These are phyloP conservation scores for Tetrahymena thermophila DNA, from an alignment of 73 alveolate species.

Conservation along the genomic window DNA sequence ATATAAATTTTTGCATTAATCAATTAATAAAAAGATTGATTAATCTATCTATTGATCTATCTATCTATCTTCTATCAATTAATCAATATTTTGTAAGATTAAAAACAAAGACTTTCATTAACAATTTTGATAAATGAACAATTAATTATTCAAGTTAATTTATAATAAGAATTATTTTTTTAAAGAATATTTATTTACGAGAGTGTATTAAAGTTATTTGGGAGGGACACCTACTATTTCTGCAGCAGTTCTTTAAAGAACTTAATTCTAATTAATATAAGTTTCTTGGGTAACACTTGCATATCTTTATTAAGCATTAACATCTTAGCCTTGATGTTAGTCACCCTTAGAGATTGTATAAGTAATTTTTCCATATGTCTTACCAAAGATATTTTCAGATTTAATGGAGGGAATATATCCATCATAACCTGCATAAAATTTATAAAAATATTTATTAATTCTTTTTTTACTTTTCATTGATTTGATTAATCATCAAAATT, in stretches of 20 bases:
- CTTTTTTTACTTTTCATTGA: background rate
- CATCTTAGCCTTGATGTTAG: conserved; percentile 36
- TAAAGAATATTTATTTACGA: conserved; percentile 1
- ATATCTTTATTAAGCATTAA: conserved; percentile 30
- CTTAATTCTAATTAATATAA: conserved; percentile 27
- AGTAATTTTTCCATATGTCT: conserved; percentile 44
- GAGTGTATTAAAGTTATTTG: conserved; percentile 11
- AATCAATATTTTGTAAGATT: background rate
- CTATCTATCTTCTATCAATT: background rate
- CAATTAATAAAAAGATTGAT: too few species aligned
- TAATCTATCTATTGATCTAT: background rate
- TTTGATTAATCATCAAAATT: background rate
- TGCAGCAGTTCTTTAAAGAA: conserved; percentile 39
- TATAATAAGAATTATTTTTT: background rate
- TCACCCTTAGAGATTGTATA: conserved; percentile 27
- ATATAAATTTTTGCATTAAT: background rate
- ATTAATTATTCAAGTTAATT: background rate
- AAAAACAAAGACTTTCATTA: background rate
- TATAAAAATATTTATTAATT: background rate
- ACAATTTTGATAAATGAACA: background rate
- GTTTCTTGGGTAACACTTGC: conserved; percentile 31
- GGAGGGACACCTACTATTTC: conserved; percentile 44
- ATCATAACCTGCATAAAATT: conserved; percentile 26
- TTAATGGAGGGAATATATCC: conserved; percentile 39
- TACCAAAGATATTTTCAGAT: conserved; percentile 37